These are phyloP conservation scores for Mortierella sp. DNA, from an alignment of 371 early-diverging fungal species.

Conservation along the genomic window DNA sequence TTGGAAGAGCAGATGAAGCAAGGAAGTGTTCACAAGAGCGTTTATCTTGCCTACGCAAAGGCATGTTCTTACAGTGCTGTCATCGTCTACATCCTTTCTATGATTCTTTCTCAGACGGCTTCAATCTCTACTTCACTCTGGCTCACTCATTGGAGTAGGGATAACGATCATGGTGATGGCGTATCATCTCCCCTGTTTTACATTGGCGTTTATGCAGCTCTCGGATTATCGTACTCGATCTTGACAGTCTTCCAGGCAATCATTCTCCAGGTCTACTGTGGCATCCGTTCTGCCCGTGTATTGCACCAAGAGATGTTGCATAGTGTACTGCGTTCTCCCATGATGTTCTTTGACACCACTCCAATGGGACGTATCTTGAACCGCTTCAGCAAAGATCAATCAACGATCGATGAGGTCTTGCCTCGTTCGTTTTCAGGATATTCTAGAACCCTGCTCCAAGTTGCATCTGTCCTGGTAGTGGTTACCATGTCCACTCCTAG, in stretches of 20 bases:
- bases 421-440: constrained; percentile 76
- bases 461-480: constrained; percentile 70
- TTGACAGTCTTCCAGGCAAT: constrained; percentile 80
- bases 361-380: constrained; percentile 91
- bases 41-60: constrained; percentile 83
- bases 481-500: constrained; percentile 74
- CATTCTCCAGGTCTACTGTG: constrained; percentile 86
- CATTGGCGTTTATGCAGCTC: constrained; percentile 83
- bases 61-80: constrained; percentile 76
- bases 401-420: constrained; percentile 84
- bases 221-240: constrained; percentile 79
- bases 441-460: constrained; percentile 63
- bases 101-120: constrained; percentile 67
- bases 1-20: constrained; percentile 82
- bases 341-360: constrained; percentile 91
- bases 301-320: constrained; percentile 75
- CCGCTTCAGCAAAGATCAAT: constrained; percentile 91
- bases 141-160: constrained; percentile 80
- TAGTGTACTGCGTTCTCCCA: constrained; percentile 77
- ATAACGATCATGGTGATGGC: constrained; percentile 55
- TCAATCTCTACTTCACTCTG: constrained; percentile 64
- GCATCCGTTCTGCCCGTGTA: constrained; percentile 77
- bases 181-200: constrained; percentile 61
- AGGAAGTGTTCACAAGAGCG: constrained; percentile 80
- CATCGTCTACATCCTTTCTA: constrained; percentile 64